A percentile compares a stretch with the other conserved stretches of the same genome.
Conservation (phyloP, 129 eudicot species). For the Apium graveolens region DNA sequence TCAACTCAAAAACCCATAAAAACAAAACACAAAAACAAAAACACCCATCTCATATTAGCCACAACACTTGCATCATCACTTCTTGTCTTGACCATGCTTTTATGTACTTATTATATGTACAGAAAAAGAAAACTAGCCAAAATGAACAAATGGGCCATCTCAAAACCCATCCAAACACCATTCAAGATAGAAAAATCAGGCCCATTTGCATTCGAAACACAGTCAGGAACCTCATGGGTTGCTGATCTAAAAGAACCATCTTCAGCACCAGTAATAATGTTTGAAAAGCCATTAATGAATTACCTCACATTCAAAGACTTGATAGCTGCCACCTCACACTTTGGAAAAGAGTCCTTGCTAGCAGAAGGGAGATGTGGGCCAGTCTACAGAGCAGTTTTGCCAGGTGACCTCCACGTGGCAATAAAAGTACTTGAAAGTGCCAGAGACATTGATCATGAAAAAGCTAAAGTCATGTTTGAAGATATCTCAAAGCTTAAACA, state of each 20-base stretch:
- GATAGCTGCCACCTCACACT: slow-evolving; percentile 91
- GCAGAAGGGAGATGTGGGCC: slow-evolving; percentile 99
- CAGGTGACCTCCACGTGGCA: slow-evolving; percentile 98
- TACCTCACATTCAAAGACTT: slow-evolving; percentile 71
- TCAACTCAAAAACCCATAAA: slow-evolving; percentile 11
- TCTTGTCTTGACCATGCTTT: slow-evolving; percentile 11
- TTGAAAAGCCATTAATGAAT: slow-evolving; percentile 84
- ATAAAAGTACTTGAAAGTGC: slow-evolving; percentile 79
- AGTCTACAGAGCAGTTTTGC: slow-evolving; percentile 83
- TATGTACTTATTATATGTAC: slow-evolving; percentile 22
- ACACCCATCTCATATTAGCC: slow-evolving; percentile 21
- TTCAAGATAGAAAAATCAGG: slow-evolving; percentile 79
- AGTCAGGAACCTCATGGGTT: slow-evolving; percentile 94
- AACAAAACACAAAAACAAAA: slow-evolving; percentile 11
- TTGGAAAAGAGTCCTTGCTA: slow-evolving; percentile 73
- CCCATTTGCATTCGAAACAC: slow-evolving; percentile 86
- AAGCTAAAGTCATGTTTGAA: slow-evolving; percentile 59
- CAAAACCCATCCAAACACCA: slow-evolving; percentile 65
- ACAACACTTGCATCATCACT: slow-evolving; percentile 31
- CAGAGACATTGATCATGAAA: slow-evolving; percentile 46
- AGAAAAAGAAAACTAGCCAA: slow-evolving; percentile 37
- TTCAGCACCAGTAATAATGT: slow-evolving; percentile 77
- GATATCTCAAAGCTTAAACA: slow-evolving; percentile 64
- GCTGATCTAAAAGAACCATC: slow-evolving; percentile 75
- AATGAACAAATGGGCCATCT: slow-evolving; percentile 76